A percentile compares a stretch with the other conserved stretches of the same genome.
These are phyloP conservation scores for Crinitomyces ghanaensis DNA, from an alignment of 805 yeast genomes.

Conservation along the genomic window DNA sequence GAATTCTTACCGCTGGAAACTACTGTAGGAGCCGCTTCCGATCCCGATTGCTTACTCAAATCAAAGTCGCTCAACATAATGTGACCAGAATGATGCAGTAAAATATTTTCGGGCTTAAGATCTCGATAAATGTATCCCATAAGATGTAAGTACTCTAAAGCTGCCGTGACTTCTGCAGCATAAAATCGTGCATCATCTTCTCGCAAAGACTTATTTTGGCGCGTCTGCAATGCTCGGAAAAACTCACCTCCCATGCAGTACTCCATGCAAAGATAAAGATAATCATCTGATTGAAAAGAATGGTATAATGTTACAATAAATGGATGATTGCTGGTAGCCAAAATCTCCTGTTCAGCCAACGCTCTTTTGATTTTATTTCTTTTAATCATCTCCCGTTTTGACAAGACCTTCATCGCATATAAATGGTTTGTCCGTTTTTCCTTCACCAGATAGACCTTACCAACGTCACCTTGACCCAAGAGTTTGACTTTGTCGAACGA, in stretches of 20 bases:
- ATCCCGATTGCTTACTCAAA: slow-evolving; percentile 76
- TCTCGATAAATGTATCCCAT: slow-evolving; percentile 98
- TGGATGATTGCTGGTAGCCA: slow-evolving; percentile 93
- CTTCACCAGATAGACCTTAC: slow-evolving; percentile 84
- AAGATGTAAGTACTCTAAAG: slow-evolving; percentile 85
- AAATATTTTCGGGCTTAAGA: slow-evolving; percentile 89
- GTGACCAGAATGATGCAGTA: slow-evolving; percentile 93
- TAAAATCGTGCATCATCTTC: slow-evolving; percentile 89
- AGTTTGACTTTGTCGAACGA: slow-evolving; percentile 82
- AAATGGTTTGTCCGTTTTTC: slow-evolving; percentile 65
- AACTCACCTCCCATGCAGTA: slow-evolving; percentile 99
- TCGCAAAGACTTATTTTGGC: slow-evolving; percentile 71
- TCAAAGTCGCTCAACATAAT: slow-evolving; percentile 97
- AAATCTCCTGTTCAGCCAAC: slow-evolving; percentile 90
- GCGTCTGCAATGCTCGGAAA: slow-evolving; percentile 87
- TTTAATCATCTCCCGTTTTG: slow-evolving; percentile 87
- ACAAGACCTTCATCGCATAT: slow-evolving; percentile 87
- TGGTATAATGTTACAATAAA: slow-evolving; percentile 93
- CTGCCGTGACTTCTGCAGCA: slow-evolving; percentile 95
- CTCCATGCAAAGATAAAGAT: slow-evolving; percentile 91
- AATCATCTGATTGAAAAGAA: slow-evolving; percentile 90
- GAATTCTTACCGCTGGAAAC: slow-evolving; percentile 28
- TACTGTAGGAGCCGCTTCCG: slow-evolving; percentile 66
- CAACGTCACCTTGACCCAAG: slow-evolving; percentile 97
- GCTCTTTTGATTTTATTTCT: slow-evolving; percentile 92